These are phyloP conservation scores for Bjerkandera adusta DNA, from an alignment of 1,284 basidiomycete species.

Conservation along the genomic window DNA sequence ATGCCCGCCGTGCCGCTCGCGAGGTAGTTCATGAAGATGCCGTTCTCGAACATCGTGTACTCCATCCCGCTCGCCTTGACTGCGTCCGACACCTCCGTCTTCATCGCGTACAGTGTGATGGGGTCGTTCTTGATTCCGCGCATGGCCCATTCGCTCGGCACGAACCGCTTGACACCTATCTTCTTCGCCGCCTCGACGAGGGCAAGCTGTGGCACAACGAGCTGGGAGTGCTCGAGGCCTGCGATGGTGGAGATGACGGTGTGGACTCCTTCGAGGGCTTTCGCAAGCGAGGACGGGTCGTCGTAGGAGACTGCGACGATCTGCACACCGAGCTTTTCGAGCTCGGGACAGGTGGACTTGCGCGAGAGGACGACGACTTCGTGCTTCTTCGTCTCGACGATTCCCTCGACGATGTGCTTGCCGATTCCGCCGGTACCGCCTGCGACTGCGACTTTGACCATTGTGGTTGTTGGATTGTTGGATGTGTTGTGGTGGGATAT, in stretches of 20 bases:
- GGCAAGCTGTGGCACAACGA: slow-evolving; percentile 6
- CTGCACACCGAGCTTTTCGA: slow-evolving; percentile 5
- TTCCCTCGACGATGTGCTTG: slow-evolving; percentile 9
- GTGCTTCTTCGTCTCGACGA: slow-evolving; percentile 6
- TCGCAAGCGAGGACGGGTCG: slow-evolving; percentile 7
- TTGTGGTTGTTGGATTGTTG: too few species aligned
- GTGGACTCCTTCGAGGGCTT: slow-evolving; percentile 10
- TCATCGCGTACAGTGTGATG: slow-evolving; percentile 4
- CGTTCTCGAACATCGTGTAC: slow-evolving; percentile 10
- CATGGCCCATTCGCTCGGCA: slow-evolving; percentile 9
- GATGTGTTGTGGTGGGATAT: too few species aligned
- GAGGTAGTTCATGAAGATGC: slow-evolving; percentile 13
- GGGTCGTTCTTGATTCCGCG: slow-evolving; percentile 1
- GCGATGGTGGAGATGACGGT: slow-evolving; percentile 10
- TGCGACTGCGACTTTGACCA: slow-evolving; percentile 12
- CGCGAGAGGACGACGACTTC: slow-evolving; percentile 10
- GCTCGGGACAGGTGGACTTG: not conserved
- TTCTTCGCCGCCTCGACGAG: slow-evolving; percentile 7
- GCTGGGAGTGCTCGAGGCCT: not conserved
- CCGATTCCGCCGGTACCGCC: slow-evolving; percentile 7
- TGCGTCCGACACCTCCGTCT: slow-evolving; percentile 7
- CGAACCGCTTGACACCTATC: slow-evolving; percentile 10
- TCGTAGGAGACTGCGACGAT: slow-evolving; percentile 5
- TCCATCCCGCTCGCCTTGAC: slow-evolving; percentile 9
- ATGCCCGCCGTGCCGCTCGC: slow-evolving; percentile 9